Percentiles rank a stretch among this genome's conserved stretches.
Evolutionary conservation across 2,329 filamentous ascomycete genomes (phyloP).

Genomic region (Fonsecaea erecta): DNA sequence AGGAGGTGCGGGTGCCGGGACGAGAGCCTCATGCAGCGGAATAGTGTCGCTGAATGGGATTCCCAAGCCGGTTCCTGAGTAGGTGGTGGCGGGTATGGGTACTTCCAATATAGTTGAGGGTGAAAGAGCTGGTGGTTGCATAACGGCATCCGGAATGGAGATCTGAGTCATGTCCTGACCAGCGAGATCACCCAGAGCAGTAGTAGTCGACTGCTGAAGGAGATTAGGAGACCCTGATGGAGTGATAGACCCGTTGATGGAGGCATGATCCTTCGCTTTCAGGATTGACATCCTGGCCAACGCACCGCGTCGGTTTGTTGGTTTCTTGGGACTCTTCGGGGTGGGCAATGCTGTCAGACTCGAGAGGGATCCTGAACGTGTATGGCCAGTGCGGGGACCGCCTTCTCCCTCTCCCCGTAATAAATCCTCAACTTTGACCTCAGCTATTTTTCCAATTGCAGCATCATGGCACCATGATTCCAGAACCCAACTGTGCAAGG

Average conservation of each 20-base stretch:
- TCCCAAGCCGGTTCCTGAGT: not conserved
- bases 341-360: conserved; percentile 21
- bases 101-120: not conserved
- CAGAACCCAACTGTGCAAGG: conserved; percentile 33
- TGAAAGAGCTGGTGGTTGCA: not conserved
- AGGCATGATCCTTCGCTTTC: conserved; percentile 17
- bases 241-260: not conserved
- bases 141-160: not conserved
- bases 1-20: not conserved
- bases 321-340: conserved; percentile 31
- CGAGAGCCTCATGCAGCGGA: conserved; percentile 4
- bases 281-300: conserved; percentile 38
- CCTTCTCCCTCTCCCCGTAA: not conserved
- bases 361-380: conserved; percentile 24
- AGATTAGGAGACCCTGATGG: not conserved
- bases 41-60: conserved; percentile 18
- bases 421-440: conserved; percentile 25
- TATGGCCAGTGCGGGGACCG: conserved; percentile 5
- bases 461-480: conserved; percentile 33
- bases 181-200: not conserved
- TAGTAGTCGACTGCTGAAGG: not conserved
- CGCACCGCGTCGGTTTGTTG: conserved; percentile 35
- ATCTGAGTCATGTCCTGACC: conserved; percentile 5
- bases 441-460: conserved; percentile 29
- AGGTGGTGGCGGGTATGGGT: conserved; percentile 8